A percentile compares a stretch with the other conserved stretches of the same genome.
Conservation (phyloP, 202 grass and related monocot genomes). For the Zoysia matrella region DNA sequence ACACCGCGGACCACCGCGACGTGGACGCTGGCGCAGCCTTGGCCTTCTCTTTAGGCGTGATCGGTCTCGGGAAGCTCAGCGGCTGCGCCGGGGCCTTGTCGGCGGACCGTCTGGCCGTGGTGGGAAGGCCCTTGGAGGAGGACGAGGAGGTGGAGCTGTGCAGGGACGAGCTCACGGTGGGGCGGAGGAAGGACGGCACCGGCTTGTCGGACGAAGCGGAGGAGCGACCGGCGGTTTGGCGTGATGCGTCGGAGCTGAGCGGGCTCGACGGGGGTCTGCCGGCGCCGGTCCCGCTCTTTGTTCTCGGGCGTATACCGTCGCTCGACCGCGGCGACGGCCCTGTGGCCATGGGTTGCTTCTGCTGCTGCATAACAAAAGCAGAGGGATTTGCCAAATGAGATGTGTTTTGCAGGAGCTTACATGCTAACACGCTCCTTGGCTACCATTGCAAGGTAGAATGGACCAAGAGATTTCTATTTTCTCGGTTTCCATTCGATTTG, state of each 20-base stretch:
- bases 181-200: constrained; percentile 65
- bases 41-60: constrained; percentile 36
- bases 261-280: constrained; percentile 40
- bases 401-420: constrained; percentile 8
- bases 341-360: constrained; percentile 54
- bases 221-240: constrained; percentile 5
- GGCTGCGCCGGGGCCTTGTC: constrained; percentile 49
- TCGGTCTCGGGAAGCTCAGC: constrained; percentile 4
- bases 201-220: constrained; percentile 47
- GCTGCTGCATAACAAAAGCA: constrained; percentile 18
- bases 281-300: constrained; percentile 16
- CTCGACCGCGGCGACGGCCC: constrained; percentile 44
- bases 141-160: constrained; percentile 53
- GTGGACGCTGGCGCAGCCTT: constrained; percentile 29
- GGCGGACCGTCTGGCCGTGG: constrained; percentile 28
- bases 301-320: constrained; percentile 47
- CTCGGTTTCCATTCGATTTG: background rate
- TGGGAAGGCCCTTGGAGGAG: constrained; percentile 8
- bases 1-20: constrained; percentile 49
- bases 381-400: background rate
- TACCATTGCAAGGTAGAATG: background rate
- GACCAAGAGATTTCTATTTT: background rate
- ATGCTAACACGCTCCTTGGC: constrained; percentile 1
- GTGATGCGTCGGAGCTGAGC: constrained; percentile 36
- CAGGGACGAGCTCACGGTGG: constrained; percentile 73